Percentiles rank a stretch among this genome's conserved stretches.
Conservation (phyloP, 495 filamentous ascomycete genomes). For the Xylaria acuta region DNA sequence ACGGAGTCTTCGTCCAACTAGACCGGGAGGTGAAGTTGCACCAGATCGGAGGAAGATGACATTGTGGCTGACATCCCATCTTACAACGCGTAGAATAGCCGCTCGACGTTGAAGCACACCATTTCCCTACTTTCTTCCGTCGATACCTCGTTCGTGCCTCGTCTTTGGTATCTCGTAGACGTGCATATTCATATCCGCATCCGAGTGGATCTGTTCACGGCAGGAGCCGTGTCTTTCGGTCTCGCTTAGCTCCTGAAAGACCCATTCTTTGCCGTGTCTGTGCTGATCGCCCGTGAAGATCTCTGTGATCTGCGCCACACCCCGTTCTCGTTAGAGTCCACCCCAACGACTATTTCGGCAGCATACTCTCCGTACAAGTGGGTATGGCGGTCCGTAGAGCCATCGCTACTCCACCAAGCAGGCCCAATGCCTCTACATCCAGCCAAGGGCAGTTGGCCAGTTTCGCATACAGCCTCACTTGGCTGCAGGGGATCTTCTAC, state of each 20-base stretch:
- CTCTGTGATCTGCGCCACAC: conserved; percentile 22
- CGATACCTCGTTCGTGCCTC: background rate
- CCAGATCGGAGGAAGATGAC: conserved; percentile 33
- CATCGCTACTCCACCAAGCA: conserved; percentile 26
- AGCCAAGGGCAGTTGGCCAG: background rate
- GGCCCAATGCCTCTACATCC: conserved; percentile 3
- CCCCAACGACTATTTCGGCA: conserved; percentile 31
- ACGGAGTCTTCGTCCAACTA: conserved; percentile 27
- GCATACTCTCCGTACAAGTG: conserved; percentile 40
- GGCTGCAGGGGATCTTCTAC: background rate
- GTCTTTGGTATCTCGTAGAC: conserved; percentile 1
- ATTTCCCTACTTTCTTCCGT: background rate
- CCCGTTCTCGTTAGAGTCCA: conserved; percentile 31
- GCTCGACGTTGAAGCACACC: conserved; percentile 3
- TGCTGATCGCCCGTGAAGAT: conserved; percentile 17
- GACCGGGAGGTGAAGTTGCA: conserved; percentile 30
- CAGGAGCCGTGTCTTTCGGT: conserved; percentile 31
- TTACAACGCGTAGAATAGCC: conserved; percentile 23
- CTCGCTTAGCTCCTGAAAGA: conserved; percentile 29
- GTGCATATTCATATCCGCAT: conserved; percentile 25
- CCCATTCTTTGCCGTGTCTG: conserved; percentile 19
- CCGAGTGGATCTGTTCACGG: conserved; percentile 26
- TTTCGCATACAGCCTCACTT: conserved; percentile 21
- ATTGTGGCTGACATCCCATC: conserved; percentile 25
- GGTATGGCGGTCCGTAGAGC: conserved; percentile 40